Percentiles rank a stretch among this genome's conserved stretches.
These are phyloP conservation scores for Verticillium dahliae DNA, from an alignment of 2,329 filamentous ascomycete species.

Conservation along the genomic window DNA sequence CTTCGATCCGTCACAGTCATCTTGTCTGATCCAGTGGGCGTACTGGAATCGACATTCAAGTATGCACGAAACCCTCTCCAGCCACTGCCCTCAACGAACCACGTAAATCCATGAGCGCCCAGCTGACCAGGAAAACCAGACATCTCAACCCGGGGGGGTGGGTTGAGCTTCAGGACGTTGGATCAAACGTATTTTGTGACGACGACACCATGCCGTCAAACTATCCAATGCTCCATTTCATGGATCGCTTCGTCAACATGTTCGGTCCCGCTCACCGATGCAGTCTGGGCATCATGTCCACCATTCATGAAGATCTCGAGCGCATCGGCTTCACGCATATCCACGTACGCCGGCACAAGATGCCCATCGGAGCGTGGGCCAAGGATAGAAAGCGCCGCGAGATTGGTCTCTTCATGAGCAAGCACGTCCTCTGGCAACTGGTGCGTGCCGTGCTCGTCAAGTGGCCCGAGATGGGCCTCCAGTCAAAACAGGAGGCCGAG, in stretches of 20 bases:
- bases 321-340: conserved; percentile 27
- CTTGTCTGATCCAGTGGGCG: conserved; percentile 40
- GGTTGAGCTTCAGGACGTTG: conserved; percentile 30
- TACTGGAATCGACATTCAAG: conserved; percentile 42
- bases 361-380: conserved; percentile 32
- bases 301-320: conserved; percentile 20
- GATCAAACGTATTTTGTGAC: conserved; percentile 22
- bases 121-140: conserved; percentile 13
- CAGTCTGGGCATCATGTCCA: conserved; percentile 21
- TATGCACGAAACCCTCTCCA: conserved; percentile 11
- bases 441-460: conserved; percentile 24
- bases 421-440: conserved; percentile 26
- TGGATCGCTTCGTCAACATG: conserved; percentile 21
- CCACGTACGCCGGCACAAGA: conserved; percentile 18
- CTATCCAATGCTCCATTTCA: conserved; percentile 16
- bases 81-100: too few species aligned
- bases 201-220: conserved; percentile 18
- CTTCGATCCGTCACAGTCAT: conserved; percentile 42
- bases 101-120: too few species aligned
- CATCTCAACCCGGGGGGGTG: conserved; percentile 30
- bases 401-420: conserved; percentile 26
- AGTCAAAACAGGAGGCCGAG: conserved; percentile 23
- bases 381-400: conserved; percentile 25
- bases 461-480: conserved; percentile 20
- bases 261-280: conserved; percentile 26